These are phyloP conservation scores for Sequoiadendron giganteum DNA, from an alignment of 75 land plant species.

Conservation along the genomic window DNA sequence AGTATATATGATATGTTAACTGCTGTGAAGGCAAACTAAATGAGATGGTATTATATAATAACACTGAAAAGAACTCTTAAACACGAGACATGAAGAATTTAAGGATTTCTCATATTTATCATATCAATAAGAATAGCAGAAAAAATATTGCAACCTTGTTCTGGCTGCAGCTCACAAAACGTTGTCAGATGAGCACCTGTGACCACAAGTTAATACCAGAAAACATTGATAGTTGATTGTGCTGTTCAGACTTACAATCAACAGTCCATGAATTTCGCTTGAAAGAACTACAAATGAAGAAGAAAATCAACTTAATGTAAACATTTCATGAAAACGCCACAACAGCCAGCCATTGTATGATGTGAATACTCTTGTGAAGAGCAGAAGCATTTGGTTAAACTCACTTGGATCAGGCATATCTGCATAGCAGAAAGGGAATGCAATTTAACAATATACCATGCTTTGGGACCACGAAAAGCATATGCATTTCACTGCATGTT, in stretches of 20 bases:
- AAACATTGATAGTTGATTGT: not conserved
- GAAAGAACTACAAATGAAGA: not conserved
- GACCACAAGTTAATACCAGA: not conserved
- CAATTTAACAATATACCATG: conserved; percentile 4
- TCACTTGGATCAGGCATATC: conserved; percentile 3
- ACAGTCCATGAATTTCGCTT: not conserved
- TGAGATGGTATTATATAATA: not conserved
- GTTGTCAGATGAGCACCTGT: not conserved
- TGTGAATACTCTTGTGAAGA: not conserved
- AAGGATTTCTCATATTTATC: not conserved
- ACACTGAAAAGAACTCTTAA: not conserved
- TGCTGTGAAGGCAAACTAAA: not conserved
- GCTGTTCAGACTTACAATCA: not conserved
- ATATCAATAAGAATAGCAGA: not conserved
- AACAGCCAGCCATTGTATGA: not conserved
- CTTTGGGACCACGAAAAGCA: not conserved
- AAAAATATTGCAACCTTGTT: not conserved
- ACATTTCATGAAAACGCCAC: not conserved
- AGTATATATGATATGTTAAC: no score
- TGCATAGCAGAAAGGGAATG: not conserved
- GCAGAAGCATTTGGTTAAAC: not conserved
- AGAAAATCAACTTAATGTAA: not conserved
- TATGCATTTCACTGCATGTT: not conserved
- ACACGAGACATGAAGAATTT: not conserved
- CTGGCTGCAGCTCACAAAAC: not conserved